Evolutionary conservation across 176 grass and related monocot genomes (phyloP).

Genomic region (Metroxylon sagu): DNA sequence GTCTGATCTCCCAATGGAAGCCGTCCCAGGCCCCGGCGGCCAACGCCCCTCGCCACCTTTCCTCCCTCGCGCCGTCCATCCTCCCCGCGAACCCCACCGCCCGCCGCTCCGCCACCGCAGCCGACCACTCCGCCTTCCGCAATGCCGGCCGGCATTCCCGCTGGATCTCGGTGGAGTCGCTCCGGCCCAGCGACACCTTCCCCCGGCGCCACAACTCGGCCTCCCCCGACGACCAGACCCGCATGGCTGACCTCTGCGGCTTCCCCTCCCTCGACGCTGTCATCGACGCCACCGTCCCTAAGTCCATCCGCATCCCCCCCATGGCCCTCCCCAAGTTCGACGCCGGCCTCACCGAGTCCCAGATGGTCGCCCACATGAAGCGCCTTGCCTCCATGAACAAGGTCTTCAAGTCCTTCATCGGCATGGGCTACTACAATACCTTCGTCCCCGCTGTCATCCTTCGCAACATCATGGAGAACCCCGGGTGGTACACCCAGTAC

Average conservation of each 20-base stretch:
- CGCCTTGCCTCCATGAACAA: conserved; percentile 69
- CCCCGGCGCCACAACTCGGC: conserved; percentile 84
- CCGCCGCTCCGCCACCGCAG: not conserved
- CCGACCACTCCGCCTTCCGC: conserved; percentile 12
- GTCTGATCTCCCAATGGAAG: conserved; percentile 41
- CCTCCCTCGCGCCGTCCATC: conserved; percentile 14
- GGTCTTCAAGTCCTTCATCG: conserved; percentile 85
- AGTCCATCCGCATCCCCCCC: conserved; percentile 25
- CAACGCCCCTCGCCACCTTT: conserved; percentile 13
- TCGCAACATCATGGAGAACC: conserved; percentile 98
- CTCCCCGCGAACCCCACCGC: not conserved
- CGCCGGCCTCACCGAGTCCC: conserved; percentile 65
- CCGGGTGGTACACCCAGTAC: conserved; percentile 99
- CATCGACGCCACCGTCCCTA: conserved; percentile 62
- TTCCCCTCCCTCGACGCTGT: conserved; percentile 58
- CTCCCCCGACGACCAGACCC: conserved; percentile 51
- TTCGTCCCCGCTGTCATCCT: conserved; percentile 69
- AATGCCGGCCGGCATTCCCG: conserved; percentile 28
- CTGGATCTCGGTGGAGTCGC: conserved; percentile 32
- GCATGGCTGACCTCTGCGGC: conserved; percentile 63
- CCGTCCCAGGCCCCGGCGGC: conserved; percentile 9
- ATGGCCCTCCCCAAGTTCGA: conserved; percentile 50
- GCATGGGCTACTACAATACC: conserved; percentile 96
- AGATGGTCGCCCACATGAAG: conserved; percentile 88
- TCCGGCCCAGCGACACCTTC: conserved; percentile 90